These are phyloP conservation scores for Phaffia australis DNA, from an alignment of 768 basidiomycete species.

Conservation along the genomic window DNA sequence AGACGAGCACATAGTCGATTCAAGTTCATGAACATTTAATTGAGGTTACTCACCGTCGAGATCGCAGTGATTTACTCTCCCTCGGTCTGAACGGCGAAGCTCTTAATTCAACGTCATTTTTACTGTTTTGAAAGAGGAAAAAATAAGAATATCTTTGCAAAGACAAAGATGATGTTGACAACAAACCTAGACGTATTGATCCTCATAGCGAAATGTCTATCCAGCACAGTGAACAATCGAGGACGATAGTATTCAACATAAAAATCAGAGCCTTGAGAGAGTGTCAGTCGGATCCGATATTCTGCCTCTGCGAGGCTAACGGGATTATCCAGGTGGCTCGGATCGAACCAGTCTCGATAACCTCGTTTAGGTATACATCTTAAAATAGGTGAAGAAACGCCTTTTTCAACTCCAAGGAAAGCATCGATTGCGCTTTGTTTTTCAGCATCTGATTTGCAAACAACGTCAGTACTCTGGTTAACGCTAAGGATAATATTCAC, in stretches of 20 bases:
- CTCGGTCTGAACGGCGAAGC: constrained; percentile 66
- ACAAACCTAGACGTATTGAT: constrained; percentile 65
- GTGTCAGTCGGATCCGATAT: constrained; percentile 33
- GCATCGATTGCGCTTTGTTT: constrained; percentile 95
- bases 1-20: too few species aligned
- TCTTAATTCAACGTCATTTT: constrained; percentile 55
- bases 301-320: constrained; percentile 48
- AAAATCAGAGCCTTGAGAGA: constrained; percentile 45
- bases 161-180: background rate
- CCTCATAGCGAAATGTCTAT: constrained; percentile 82
- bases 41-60: constrained; percentile 2
- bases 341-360: constrained; percentile 76
- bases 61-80: constrained; percentile 33
- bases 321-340: constrained; percentile 39
- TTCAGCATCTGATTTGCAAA: constrained; percentile 60
- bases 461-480: background rate
- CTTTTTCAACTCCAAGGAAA: constrained; percentile 63
- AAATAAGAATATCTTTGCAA: background rate
- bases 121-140: constrained; percentile 42
- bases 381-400: constrained; percentile 3
- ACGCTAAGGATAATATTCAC: background rate
- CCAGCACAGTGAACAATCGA: constrained; percentile 66
- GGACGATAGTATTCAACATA: constrained; percentile 87
- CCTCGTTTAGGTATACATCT: constrained; percentile 49
- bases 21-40: constrained; percentile 35